Conservation (phyloP, 495 filamentous ascomycete species). For the Melanomma pulvis-pyrius region DNA sequence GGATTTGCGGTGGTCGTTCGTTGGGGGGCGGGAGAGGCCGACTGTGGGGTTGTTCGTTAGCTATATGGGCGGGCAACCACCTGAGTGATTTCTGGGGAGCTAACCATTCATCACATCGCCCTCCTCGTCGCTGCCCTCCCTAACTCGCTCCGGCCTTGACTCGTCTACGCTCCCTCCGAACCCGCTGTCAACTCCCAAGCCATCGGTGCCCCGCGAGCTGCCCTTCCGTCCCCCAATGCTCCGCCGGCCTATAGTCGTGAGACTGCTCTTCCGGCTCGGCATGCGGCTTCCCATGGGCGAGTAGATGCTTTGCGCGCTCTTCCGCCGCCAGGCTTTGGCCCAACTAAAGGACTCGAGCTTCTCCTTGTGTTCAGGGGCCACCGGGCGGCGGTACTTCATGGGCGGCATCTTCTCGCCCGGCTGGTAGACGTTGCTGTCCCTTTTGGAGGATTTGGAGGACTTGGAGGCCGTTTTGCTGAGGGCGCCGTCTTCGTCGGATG, state of each 20-base stretch:
- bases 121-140: conserved; percentile 33
- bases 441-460: conserved; percentile 15
- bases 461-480: conserved; percentile 20
- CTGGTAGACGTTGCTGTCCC: conserved; percentile 42
- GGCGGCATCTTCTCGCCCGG: conserved; percentile 49
- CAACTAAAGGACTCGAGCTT: conserved; percentile 47
- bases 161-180: conserved; percentile 27
- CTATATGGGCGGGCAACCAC: background rate
- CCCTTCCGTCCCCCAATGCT: conserved; percentile 22
- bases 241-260: conserved; percentile 35
- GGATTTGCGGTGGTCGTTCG: conserved; percentile 24
- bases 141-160: background rate
- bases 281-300: conserved; percentile 46
- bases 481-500: conserved; percentile 8
- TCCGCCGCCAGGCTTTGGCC: conserved; percentile 44
- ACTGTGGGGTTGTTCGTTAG: conserved; percentile 21
- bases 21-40: conserved; percentile 36
- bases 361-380: conserved; percentile 46
- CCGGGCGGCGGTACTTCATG: conserved; percentile 48
- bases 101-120: conserved; percentile 35
- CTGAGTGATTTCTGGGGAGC: background rate
- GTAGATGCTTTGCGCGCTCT: conserved; percentile 43
- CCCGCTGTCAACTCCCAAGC: conserved; percentile 22
- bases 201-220: conserved; percentile 13
- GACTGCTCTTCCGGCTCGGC: conserved; percentile 42